A percentile compares a stretch with the other conserved stretches of the same genome.
These are phyloP conservation scores for Sordaria brevicollis DNA, from an alignment of 495 filamentous ascomycete species.

Conservation along the genomic window DNA sequence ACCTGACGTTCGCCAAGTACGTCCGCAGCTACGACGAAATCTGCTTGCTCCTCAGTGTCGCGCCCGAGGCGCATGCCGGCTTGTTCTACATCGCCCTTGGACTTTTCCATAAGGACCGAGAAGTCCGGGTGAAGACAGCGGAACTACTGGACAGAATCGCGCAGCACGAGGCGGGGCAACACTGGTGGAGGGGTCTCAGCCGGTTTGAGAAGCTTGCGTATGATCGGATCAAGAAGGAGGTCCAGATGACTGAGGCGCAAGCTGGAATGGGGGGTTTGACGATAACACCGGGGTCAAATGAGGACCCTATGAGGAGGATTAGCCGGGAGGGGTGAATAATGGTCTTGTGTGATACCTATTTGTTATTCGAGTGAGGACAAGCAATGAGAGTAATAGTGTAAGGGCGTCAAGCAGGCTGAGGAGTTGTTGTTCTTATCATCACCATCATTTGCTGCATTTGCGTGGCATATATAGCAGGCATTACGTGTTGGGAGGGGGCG, in stretches of 20 bases:
- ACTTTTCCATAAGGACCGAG: constrained; percentile 79
- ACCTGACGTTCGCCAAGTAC: constrained; percentile 63
- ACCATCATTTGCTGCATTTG: neutral
- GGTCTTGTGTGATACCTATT: neutral
- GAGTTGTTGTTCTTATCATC: neutral
- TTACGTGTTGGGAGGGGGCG: neutral
- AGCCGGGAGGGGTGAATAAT: constrained; percentile 10
- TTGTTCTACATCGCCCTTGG: constrained; percentile 88
- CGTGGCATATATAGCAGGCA: neutral
- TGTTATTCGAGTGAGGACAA: neutral
- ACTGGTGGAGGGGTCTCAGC: constrained; percentile 83
- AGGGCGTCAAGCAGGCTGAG: neutral
- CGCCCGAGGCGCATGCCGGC: constrained; percentile 78
- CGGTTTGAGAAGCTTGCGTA: constrained; percentile 81
- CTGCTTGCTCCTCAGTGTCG: constrained; percentile 74
- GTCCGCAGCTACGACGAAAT: constrained; percentile 81
- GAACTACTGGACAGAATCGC: constrained; percentile 74
- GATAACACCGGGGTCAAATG: constrained; percentile 7
- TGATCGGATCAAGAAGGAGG: constrained; percentile 56
- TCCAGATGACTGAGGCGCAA: constrained; percentile 32
- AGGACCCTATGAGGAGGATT: constrained; percentile 18
- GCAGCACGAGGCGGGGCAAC: constrained; percentile 78
- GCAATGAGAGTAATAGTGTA: neutral
- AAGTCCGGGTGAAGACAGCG: constrained; percentile 67
- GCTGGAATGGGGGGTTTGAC: constrained; percentile 17